A percentile compares a stretch with the other conserved stretches of the same genome.
phyloP scores from a whole-genome alignment of 169 alveolate species.

The Besnoitia besnoiti region DNA sequence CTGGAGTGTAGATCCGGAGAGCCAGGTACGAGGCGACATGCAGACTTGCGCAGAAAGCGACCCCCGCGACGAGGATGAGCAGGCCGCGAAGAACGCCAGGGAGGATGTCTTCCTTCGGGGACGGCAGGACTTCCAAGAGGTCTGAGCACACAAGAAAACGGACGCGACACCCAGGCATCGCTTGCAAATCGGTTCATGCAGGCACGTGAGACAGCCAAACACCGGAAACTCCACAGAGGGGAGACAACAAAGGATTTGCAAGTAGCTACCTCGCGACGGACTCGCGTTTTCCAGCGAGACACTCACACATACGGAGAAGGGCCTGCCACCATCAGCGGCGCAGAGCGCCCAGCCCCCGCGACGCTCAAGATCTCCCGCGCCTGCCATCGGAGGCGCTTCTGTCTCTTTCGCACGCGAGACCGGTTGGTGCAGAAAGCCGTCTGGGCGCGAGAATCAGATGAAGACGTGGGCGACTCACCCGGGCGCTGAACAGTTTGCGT shows the following conservation, averaged over 20 bases:
- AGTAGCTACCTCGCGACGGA: too few species aligned
- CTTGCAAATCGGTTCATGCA: too few species aligned
- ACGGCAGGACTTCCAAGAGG: slow-evolving; percentile 5
- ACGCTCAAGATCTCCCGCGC: not conserved
- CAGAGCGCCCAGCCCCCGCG: not conserved
- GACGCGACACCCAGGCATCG: too few species aligned
- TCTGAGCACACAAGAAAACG: not conserved
- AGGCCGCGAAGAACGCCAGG: slow-evolving; percentile 5
- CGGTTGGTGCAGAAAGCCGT: not conserved
- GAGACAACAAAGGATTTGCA: too few species aligned
- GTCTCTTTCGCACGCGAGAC: not conserved
- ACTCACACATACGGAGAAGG: too few species aligned
- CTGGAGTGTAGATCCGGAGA: not conserved
- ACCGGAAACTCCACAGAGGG: too few species aligned
- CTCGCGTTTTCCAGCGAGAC: too few species aligned
- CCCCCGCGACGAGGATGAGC: not conserved
- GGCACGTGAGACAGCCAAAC: too few species aligned
- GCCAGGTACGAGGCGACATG: slow-evolving; percentile 26
- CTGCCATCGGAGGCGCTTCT: not conserved
- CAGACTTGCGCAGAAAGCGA: not conserved
- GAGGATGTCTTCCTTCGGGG: not conserved
- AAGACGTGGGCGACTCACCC: not conserved
- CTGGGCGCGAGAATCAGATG: not conserved
- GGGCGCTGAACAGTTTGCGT: not conserved
- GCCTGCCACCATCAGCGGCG: not conserved